Evolutionary conservation across 805 yeast genomes (phyloP).

Genomic region (Ogataea pilisensis): DNA sequence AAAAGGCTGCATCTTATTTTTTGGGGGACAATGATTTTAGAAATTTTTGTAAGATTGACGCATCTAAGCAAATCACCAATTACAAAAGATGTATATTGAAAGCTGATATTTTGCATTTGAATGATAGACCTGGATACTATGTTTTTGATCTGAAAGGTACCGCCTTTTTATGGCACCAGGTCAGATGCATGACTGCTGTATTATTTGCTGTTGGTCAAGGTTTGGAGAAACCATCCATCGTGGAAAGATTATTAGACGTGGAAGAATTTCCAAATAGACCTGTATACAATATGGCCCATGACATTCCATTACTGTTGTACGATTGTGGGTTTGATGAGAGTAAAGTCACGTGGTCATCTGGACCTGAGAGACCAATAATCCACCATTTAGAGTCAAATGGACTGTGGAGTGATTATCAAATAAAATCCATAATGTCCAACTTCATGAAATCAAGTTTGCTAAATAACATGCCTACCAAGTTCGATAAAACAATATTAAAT

Average conservation of each 20-base stretch:
- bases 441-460: conserved; percentile 41
- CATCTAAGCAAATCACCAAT: conserved; percentile 85
- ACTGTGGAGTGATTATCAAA: conserved; percentile 49
- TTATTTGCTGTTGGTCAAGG: conserved; percentile 77
- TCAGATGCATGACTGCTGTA: conserved; percentile 88
- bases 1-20: conserved; percentile 55
- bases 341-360: conserved; percentile 61
- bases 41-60: conserved; percentile 92
- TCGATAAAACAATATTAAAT: conserved; percentile 31
- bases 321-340: conserved; percentile 67
- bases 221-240: conserved; percentile 56
- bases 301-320: conserved; percentile 78
- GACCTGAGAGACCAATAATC: conserved; percentile 32
- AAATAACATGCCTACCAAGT: conserved; percentile 26
- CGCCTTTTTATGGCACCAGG: conserved; percentile 98
- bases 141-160: conserved; percentile 78
- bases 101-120: conserved; percentile 19
- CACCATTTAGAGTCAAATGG: conserved; percentile 45
- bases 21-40: conserved; percentile 86
- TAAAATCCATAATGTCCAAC: conserved; percentile 50
- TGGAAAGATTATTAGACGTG: conserved; percentile 57
- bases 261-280: conserved; percentile 63
- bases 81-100: conserved; percentile 59
- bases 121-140: conserved; percentile 38
- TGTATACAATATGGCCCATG: conserved; percentile 82